Base-by-base conservation (phyloP, 2,329 filamentous ascomycete genomes). In the Acrocalymma vagum region DNA sequence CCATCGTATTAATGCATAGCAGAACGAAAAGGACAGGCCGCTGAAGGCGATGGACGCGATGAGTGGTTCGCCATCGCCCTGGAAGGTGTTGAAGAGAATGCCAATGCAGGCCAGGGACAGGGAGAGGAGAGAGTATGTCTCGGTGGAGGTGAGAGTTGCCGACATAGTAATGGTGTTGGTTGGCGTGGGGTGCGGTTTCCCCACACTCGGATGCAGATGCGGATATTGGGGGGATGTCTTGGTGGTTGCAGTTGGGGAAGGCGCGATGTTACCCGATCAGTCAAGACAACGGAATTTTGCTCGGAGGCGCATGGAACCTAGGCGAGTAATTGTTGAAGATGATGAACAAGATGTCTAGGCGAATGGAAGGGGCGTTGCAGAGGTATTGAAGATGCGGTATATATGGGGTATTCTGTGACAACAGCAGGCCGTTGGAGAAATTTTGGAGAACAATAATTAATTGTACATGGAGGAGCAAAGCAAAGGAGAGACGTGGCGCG, bases 1-100 rank as follows among this genome's bases (percentile, higher is more conserved):
- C 93, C 93, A 97, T 76, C 88, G 80, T 70, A 97, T 93, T 75
- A 96, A 83, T 60, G 88, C 84, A 70, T 89, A 97, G 46, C 85
- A 85, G 31, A 87, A 83, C 4, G 86, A 79, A 67, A 96, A 99
- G 23, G 89, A 91, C 53, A 96, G 78, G 15, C 87, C 83, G 62
- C 90, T 94, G 59, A 97, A 87, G 11, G 92, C 90, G 41, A 96
- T 76, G 1, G 90, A 96, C 8, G 91, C 93, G 55, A 95, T 79
- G 58, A 99, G 81, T 24, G 94, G 93, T 58, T 94, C 90, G 53
- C 91, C 92, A 71, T 96, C 88, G 55, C 84, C 88, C 45, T 85
- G 51, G 63, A 96, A 87, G 25, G 90, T 90, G 68, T 93, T 93
- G 50, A 81, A 77, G 51, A 97, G 80, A 53, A 96, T 78, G 42